Conservation (phyloP, 1,139 yeast genomes). For the Kodamaea ohmeri region DNA sequence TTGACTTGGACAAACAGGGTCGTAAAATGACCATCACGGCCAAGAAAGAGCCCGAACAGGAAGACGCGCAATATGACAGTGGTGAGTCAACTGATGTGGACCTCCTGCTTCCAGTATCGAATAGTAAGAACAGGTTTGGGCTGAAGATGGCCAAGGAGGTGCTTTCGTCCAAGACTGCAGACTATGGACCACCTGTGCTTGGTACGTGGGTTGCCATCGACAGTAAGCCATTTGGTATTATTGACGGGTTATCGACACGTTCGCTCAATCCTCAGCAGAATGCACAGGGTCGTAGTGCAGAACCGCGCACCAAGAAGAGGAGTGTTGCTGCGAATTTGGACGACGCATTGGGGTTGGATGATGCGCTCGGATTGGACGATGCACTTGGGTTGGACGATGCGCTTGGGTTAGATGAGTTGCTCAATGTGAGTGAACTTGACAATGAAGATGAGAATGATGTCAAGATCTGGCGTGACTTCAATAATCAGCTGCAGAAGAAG, state of each 20-base stretch:
- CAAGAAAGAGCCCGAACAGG: conserved; percentile 11
- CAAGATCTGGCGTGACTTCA: conserved; percentile 52
- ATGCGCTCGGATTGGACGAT: conserved; percentile 84
- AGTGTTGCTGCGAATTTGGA: conserved; percentile 26
- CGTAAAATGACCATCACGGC: conserved; percentile 11
- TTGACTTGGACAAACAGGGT: conserved; percentile 19
- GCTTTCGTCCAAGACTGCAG: conserved; percentile 76
- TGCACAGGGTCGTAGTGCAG: conserved; percentile 16
- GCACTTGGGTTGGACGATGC: too few relatives aligned
- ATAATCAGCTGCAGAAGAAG: conserved; percentile 44
- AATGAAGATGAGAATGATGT: conserved; percentile 64
- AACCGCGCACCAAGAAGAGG: conserved; percentile 23
- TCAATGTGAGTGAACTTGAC: conserved; percentile 85
- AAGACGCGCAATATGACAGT: conserved; percentile 38
- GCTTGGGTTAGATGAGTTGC: conserved; percentile 76
- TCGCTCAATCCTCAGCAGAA: conserved; percentile 38
- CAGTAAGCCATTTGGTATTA: conserved; percentile 84
- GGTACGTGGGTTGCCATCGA: conserved; percentile 89
- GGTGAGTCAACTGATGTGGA: conserved; percentile 96
- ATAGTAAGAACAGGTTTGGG: conserved; percentile 53
- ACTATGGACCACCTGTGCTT: conserved; percentile 84
- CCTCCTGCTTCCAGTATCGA: conserved; percentile 64
- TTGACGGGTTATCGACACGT: conserved; percentile 89
- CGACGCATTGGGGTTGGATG: conserved; percentile 78
- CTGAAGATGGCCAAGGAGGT: conserved; percentile 86